A percentile compares a stretch with the other conserved stretches of the same genome.
phyloP scores from a whole-genome alignment of 305 asterid species.

The Rubia balearica region DNA sequence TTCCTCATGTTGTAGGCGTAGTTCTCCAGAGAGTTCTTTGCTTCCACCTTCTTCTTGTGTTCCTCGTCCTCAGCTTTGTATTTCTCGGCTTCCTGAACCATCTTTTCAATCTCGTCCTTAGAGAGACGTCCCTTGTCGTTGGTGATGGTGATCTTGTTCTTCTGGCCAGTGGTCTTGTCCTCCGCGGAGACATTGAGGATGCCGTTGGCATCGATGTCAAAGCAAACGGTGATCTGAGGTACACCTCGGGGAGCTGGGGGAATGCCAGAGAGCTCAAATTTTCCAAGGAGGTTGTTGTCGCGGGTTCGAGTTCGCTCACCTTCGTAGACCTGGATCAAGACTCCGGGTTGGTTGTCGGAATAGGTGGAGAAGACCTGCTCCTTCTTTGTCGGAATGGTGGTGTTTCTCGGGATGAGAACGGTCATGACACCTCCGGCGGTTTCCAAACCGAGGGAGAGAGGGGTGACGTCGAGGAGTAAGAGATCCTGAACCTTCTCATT shows the following conservation, averaged over 20 bases:
- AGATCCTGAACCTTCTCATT: constrained; percentile 32
- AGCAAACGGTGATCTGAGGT: constrained; percentile 32
- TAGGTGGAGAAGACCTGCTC: constrained; percentile 35
- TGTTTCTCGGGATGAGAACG: constrained; percentile 29
- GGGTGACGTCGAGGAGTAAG: constrained; percentile 29
- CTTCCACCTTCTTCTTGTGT: constrained; percentile 36
- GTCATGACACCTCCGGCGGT: constrained; percentile 40
- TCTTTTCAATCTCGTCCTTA: constrained; percentile 35
- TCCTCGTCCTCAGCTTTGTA: constrained; percentile 34
- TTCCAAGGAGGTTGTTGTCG: constrained; percentile 31
- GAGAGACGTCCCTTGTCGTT: constrained; percentile 34
- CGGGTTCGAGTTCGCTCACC: constrained; percentile 33
- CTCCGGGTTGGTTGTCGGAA: constrained; percentile 36
- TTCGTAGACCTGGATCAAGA: constrained; percentile 31
- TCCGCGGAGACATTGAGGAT: constrained; percentile 31
- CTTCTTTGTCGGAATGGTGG: constrained; percentile 34
- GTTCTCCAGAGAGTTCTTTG: constrained; percentile 33
- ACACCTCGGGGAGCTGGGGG: constrained; percentile 37
- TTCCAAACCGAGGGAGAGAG: constrained; percentile 31
- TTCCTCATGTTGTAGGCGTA: constrained; percentile 39
- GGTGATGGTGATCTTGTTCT: constrained; percentile 32
- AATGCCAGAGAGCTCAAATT: constrained; percentile 34
- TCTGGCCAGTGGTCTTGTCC: constrained; percentile 37
- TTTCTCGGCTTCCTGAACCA: constrained; percentile 35
- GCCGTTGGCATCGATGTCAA: constrained; percentile 37